Base-by-base conservation (phyloP, 1,284 basidiomycete genomes). In the Xerocomus amazonicus region DNA sequence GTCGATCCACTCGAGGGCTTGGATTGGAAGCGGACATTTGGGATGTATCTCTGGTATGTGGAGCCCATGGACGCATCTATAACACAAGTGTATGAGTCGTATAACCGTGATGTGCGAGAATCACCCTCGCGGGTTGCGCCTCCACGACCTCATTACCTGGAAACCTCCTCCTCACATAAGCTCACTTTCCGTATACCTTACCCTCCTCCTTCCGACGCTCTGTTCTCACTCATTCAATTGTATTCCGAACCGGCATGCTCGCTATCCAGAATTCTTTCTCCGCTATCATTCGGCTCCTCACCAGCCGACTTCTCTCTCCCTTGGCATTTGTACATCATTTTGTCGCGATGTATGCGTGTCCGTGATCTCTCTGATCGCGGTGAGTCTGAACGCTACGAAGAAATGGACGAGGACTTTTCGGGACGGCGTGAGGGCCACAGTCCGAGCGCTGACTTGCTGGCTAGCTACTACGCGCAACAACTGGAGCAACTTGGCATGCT, bases 11-110 rank as follows among this genome's bases (percentile, higher is more conserved):
- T 85, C n/a, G 75, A 83, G 47, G 88, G 82, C 1, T 71, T 98
- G 45, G 95, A 97, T 67, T 99, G 97, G 97, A 96, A 96, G 69
- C 84, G 94, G 13, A 86, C 88, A 0, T 90, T 99, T 60, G 97
- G 93, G 2, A 71, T 97, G 41, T 86, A 89, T 57, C 72, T 99
- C 13, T 99, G 97, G 97, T 97, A 88, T 67, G 86, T 83, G 1
- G 78, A 85, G 45, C 75, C 82, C 0, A 79, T 90, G 60, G 87
- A 93, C 51, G 77, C 84, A 2, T 73, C 87, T 3, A 80, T 94
- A 48, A 74, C 79, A 2, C 80, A 87, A 42, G 85, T 86, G 0
- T 83, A 94, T 53, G 70, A 77, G 12, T 73, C 77, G 1, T 99
- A 92, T 69, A 79, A 85, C 43, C 63, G 72, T 2, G 70, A 80